A percentile compares a stretch with the other conserved stretches of the same genome.
These are phyloP conservation scores for Termitomyces sp. DNA, from an alignment of 768 basidiomycete genomes.

Conservation along the genomic window DNA sequence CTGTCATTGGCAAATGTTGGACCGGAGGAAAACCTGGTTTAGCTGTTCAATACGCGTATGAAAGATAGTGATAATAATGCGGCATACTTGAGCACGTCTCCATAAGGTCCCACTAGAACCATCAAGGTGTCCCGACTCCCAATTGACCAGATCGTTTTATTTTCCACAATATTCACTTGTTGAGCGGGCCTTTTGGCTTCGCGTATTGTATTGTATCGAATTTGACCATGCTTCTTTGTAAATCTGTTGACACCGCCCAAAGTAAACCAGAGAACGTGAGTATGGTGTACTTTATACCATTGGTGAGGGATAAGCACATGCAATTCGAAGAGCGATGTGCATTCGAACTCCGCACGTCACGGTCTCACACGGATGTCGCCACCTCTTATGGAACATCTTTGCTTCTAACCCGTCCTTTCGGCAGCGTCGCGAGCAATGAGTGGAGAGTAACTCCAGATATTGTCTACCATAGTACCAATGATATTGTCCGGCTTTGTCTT, in stretches of 20 bases:
- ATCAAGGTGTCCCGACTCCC: slow-evolving; percentile 76
- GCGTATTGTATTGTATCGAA: slow-evolving; percentile 63
- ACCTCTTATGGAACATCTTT: too few relatives aligned
- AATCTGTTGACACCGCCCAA: slow-evolving; percentile 95
- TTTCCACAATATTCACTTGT: slow-evolving; percentile 95
- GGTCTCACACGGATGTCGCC: too few relatives aligned
- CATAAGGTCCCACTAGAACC: slow-evolving; percentile 88
- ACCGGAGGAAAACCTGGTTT: slow-evolving; percentile 67
- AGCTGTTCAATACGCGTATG: slow-evolving; percentile 4
- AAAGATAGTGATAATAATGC: background rate
- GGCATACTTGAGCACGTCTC: slow-evolving; percentile 78
- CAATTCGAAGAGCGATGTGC: too few relatives aligned
- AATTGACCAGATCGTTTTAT: slow-evolving; percentile 88
- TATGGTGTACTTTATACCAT: too few relatives aligned
- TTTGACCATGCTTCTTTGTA: slow-evolving; percentile 84
- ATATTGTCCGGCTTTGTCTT: too few relatives aligned
- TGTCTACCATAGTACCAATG: too few relatives aligned
- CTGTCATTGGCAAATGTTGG: slow-evolving; percentile 75
- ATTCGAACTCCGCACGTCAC: too few relatives aligned
- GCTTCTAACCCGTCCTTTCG: too few relatives aligned
- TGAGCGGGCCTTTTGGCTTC: slow-evolving; percentile 56
- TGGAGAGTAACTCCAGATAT: too few relatives aligned
- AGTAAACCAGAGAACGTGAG: slow-evolving; percentile 68
- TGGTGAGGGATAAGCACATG: too few relatives aligned
- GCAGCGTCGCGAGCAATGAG: too few relatives aligned